phyloP scores from a whole-genome alignment of 768 basidiomycete genomes.

The Rhodotorula paludigena region DNA sequence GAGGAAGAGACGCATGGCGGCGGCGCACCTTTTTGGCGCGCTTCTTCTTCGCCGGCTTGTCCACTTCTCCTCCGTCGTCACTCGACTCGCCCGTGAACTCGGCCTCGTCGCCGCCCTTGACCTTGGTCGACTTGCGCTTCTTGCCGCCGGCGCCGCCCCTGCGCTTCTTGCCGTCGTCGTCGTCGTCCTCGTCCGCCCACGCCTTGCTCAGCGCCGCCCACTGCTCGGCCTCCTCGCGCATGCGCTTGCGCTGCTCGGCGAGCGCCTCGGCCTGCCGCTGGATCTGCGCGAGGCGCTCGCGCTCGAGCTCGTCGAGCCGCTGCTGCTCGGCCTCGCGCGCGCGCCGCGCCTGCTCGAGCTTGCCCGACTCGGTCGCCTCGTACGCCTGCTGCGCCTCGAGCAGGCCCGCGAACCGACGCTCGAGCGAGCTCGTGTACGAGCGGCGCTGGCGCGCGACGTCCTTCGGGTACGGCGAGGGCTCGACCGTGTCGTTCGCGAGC shows the following conservation, averaged over 20 bases:
- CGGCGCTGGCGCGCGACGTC: constrained; percentile 85
- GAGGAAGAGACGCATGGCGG: not conserved
- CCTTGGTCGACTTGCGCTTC: constrained; percentile 46
- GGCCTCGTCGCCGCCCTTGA: constrained; percentile 31
- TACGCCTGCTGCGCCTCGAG: constrained; percentile 39
- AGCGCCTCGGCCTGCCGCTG: constrained; percentile 68
- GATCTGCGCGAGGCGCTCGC: constrained; percentile 59
- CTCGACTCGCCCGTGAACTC: constrained; percentile 28
- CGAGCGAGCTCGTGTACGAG: constrained; percentile 81
- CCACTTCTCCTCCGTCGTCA: constrained; percentile 51
- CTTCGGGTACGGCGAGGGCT: constrained; percentile 69
- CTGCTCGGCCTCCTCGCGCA: constrained; percentile 70
- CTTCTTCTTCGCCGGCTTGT: constrained; percentile 41
- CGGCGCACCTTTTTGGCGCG: constrained; percentile 2
- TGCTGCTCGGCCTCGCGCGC: constrained; percentile 74
- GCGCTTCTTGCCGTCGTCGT: constrained; percentile 55
- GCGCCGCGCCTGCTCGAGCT: constrained; percentile 69
- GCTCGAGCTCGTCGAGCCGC: constrained; percentile 58
- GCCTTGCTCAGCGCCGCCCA: constrained; percentile 67
- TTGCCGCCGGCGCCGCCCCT: constrained; percentile 31
- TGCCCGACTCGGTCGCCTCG: constrained; percentile 45
- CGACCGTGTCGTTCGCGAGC: constrained; percentile 66
- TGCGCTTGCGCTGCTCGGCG: constrained; percentile 69
- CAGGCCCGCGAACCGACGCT: constrained; percentile 72
- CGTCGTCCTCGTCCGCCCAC: constrained; percentile 70